phyloP scores from a whole-genome alignment of 2,329 filamentous ascomycete genomes.

The Simplicillium sp. region DNA sequence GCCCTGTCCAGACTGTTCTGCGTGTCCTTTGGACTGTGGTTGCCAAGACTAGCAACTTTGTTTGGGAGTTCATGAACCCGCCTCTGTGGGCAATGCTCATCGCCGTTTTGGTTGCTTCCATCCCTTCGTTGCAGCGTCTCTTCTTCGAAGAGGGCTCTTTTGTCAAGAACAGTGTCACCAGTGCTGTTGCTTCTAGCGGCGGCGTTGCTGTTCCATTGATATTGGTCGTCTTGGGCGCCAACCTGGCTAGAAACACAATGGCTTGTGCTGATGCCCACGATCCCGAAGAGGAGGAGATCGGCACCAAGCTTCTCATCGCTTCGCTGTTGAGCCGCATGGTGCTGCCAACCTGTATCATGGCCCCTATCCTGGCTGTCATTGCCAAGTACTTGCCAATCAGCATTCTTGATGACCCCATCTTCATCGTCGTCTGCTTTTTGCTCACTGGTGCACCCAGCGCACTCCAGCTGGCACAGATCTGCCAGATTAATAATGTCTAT shows the following conservation, averaged over 20 bases:
- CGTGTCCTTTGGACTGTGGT: conserved; percentile 20
- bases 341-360: conserved; percentile 84
- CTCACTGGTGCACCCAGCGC: conserved; percentile 90
- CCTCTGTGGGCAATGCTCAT: conserved; percentile 94
- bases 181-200: conserved; percentile 74
- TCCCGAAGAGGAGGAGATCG: conserved; percentile 59
- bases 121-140: conserved; percentile 69
- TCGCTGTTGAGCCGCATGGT: conserved; percentile 86
- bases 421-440: conserved; percentile 94
- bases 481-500: conserved; percentile 94
- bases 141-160: conserved; percentile 90
- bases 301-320: conserved; percentile 73
- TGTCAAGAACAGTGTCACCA: conserved; percentile 84
- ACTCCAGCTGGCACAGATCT: conserved; percentile 92
- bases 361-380: conserved; percentile 73
- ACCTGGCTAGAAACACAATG: conserved; percentile 84
- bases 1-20: conserved; percentile 26
- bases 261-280: conserved; percentile 55
- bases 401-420: conserved; percentile 95
- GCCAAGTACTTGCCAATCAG: conserved; percentile 89
- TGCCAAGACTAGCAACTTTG: conserved; percentile 46
- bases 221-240: conserved; percentile 88
- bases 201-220: conserved; percentile 92
- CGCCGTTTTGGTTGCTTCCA: conserved; percentile 82
- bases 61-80: conserved; percentile 96